Conservation (phyloP, 228 moss, liverwort and hornwort genomes). For the Sphagnum magellanicum region DNA sequence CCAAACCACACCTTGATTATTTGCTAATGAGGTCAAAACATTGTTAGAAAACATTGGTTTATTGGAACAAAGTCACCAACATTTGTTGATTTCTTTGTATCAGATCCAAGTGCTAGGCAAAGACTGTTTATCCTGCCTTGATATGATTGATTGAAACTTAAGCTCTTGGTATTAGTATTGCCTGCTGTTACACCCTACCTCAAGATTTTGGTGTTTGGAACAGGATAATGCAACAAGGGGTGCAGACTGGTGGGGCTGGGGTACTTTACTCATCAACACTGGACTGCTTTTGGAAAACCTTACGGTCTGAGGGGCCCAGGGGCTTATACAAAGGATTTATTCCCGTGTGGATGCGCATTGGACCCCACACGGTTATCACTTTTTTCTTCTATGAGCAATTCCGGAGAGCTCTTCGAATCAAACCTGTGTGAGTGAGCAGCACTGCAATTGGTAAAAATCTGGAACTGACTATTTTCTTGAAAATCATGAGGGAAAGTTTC, state of each 20-base stretch:
- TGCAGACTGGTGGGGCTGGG: slow-evolving; percentile 51
- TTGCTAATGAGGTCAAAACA: too few species aligned
- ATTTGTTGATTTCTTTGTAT: background rate
- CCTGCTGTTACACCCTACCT: background rate
- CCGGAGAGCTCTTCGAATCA: slow-evolving; percentile 57
- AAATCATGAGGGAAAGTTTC: too few species aligned
- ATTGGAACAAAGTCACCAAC: background rate
- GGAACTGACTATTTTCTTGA: too few species aligned
- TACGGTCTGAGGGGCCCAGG: slow-evolving; percentile 54
- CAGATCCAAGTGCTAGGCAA: background rate
- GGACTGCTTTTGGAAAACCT: slow-evolving; percentile 73
- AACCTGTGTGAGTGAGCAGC: slow-evolving; percentile 39
- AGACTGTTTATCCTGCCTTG: background rate
- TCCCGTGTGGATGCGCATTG: slow-evolving; percentile 86
- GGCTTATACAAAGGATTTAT: slow-evolving; percentile 77
- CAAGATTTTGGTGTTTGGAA: background rate
- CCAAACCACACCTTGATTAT: too few species aligned
- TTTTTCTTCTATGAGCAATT: slow-evolving; percentile 76
- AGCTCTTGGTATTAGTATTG: background rate
- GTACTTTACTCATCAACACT: slow-evolving; percentile 63
- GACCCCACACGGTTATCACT: slow-evolving; percentile 76
- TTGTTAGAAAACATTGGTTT: background rate
- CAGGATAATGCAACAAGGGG: slow-evolving; percentile 84
- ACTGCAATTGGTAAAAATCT: too few species aligned
- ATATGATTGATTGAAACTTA: background rate